Evolutionary conservation across 1,139 yeast species (phyloP), one percentile per base, ranked within the genome.

Genomic region (Protomyces inundatus): DNA sequence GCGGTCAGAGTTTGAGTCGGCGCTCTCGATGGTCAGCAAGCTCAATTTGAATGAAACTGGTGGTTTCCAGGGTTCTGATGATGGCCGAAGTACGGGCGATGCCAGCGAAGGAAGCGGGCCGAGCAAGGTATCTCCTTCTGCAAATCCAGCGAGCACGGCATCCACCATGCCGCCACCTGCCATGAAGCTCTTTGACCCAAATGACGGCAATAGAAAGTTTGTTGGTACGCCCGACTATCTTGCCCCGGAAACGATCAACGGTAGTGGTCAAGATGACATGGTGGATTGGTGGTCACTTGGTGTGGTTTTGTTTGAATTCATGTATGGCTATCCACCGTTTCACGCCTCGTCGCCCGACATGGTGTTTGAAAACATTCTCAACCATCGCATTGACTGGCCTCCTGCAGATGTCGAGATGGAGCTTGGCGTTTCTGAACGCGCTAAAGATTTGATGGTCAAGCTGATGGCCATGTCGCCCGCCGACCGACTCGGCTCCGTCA

Each of bases 221-320:
- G 96, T 90, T 45, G 99, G 99, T 0, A 95, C 99, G 0, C 98
- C 99, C 0, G 99, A 95, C 73, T 95, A 95, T 74, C 81, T 95
- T 51, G 96, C 99, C 0, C 99, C 99, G 0, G 99, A 95, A 73
- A 91, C 97, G 0, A 90, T 95, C 68, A 79, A 82, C 56, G 98
- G 98, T 39, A 80, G 81, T 5, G 89, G 90, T 0, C 97, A 93
- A 73, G 90, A 86, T 68, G 93, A 86, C 69, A 83, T 87, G 54
- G 86, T 95, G 46, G 99, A 95, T 77, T 95, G 98, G 98, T 95
- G 98, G 98, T 89, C 98, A 1, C 82, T 91, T 54, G 99, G 99
- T 0, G 93, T 98, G 75, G 90, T 95, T 65, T 76, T 91, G 64
- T 95, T 93, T 77, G 99, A 95, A 75, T 87, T 93, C 71, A 76